These are phyloP conservation scores for Circinella minor DNA, from an alignment of 371 early-diverging fungal genomes.

Conservation along the genomic window DNA sequence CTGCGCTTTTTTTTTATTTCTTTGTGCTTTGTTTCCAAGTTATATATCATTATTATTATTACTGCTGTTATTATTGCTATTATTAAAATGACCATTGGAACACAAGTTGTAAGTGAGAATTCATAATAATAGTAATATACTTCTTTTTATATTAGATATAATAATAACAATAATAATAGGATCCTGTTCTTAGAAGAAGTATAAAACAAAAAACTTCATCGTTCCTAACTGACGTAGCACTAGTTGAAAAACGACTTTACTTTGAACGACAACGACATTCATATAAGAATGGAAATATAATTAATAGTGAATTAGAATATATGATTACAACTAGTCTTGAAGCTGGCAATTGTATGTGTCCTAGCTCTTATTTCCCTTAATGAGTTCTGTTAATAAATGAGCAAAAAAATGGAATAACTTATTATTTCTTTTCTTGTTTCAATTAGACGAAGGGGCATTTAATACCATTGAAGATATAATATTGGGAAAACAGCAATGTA, in stretches of 20 bases:
- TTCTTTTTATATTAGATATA: not conserved
- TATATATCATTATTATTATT: no score
- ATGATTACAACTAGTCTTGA: not conserved
- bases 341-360: not conserved
- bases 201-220: not conserved
- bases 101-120: not conserved
- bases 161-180: not conserved
- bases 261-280: not conserved
- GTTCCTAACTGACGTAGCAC: not conserved
- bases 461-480: not conserved
- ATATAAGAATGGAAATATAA: not conserved
- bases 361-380: not conserved
- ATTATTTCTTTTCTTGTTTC: not conserved
- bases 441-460: slow-evolving; percentile 4
- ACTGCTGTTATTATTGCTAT: not conserved
- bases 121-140: not conserved
- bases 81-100: not conserved
- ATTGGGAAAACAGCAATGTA: not conserved
- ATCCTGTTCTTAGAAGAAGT: not conserved
- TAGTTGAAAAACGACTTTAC: not conserved
- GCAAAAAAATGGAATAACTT: no score
- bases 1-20: not conserved
- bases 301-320: not conserved
- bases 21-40: not conserved
- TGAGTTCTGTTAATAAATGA: not conserved